Percentiles rank a stretch among this genome's conserved stretches.
Evolutionary conservation across 2,329 filamentous ascomycete genomes (phyloP).

Genomic region (Colletotrichum sp.): DNA sequence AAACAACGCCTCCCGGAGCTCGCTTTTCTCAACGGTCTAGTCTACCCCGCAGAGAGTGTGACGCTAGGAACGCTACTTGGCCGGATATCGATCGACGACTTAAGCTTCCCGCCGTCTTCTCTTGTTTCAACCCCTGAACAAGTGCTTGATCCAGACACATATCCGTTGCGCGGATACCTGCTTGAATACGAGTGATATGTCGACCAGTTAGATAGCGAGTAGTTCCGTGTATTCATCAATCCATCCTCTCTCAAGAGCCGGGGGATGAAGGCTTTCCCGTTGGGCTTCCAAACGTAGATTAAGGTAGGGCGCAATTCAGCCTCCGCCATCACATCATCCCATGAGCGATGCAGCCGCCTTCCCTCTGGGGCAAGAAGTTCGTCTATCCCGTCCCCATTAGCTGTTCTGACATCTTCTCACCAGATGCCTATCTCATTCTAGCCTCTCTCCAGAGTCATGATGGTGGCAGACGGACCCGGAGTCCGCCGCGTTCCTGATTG

Average conservation of each 20-base stretch:
- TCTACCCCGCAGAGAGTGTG: not conserved
- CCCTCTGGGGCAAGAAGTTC: not conserved
- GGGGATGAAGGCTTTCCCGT: not conserved
- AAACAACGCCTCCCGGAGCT: not conserved
- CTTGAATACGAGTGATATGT: not conserved
- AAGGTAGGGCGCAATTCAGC: not conserved
- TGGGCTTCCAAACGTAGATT: not conserved
- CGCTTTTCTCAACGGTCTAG: not conserved
- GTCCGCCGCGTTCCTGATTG: not conserved
- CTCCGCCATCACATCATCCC: not conserved
- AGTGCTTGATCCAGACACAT: not conserved
- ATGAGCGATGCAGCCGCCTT: not conserved
- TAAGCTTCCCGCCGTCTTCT: not conserved
- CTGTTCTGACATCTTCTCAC: not conserved
- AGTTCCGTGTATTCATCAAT: not conserved
- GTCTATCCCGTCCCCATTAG: not conserved
- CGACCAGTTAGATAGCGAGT: accelerated
- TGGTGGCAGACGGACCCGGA: not conserved
- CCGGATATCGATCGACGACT: not conserved
- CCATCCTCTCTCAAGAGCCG: not conserved
- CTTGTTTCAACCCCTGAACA: not conserved
- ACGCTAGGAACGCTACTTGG: not conserved
- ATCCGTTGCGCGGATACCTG: not conserved
- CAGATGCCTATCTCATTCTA: not conserved
- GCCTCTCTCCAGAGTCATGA: not conserved